phyloP scores from a whole-genome alignment of 306 rosid genomes.

The Alnus rubra region DNA sequence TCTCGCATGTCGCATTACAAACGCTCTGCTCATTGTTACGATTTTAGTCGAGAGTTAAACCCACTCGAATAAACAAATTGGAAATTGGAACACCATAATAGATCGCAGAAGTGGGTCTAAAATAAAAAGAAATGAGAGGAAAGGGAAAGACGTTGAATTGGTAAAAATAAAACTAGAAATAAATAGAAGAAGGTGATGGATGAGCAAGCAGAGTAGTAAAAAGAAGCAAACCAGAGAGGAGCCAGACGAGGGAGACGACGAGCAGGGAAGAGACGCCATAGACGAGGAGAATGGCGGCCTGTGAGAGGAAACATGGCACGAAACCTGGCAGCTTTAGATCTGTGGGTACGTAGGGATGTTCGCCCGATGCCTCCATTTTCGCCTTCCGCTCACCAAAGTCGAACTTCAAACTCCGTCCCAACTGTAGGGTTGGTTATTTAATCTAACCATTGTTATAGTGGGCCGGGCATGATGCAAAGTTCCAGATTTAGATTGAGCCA shows the following conservation, averaged over 20 bases:
- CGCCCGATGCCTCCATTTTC: constrained; percentile 40
- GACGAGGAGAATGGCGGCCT: constrained; percentile 48
- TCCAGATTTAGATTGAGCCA: too few species aligned
- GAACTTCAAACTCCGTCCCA: too few species aligned
- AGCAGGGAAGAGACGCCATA: constrained; percentile 44
- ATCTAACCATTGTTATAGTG: not conserved
- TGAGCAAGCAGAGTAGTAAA: not conserved
- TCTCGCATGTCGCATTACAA: not conserved
- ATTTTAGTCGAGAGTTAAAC: not conserved
- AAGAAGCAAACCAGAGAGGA: constrained; percentile 56
- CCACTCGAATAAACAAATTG: not conserved
- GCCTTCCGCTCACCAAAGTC: not conserved
- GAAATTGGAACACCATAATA: not conserved
- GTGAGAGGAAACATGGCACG: constrained; percentile 57
- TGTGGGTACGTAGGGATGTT: constrained; percentile 69
- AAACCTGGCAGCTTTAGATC: constrained; percentile 62
- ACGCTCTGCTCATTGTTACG: not conserved
- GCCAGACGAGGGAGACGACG: constrained; percentile 47
- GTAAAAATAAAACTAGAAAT: not conserved
- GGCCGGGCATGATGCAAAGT: not conserved
- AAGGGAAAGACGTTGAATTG: too few species aligned
- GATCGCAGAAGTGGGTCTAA: not conserved
- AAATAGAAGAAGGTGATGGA: not conserved
- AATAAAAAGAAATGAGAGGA: not conserved
- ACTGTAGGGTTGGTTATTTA: too few species aligned